phyloP scores from a whole-genome alignment of 2,329 filamentous ascomycete species.

The Bipolaris cookei region DNA sequence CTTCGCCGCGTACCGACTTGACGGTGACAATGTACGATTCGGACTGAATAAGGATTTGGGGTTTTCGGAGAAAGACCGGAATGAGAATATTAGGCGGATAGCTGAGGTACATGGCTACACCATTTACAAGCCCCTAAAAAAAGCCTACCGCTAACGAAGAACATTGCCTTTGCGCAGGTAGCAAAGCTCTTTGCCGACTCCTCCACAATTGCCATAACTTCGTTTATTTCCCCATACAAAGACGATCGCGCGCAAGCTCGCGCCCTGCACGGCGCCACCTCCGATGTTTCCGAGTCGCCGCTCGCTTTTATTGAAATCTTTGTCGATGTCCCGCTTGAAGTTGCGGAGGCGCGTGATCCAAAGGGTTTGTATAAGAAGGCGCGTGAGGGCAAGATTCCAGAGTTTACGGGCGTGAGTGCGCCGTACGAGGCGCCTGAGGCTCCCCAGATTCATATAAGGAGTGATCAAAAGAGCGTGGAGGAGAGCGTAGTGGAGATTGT shows the following conservation, averaged over 20 bases:
- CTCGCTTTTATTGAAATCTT: conserved; percentile 93
- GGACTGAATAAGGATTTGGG: conserved; percentile 97
- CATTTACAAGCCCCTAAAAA: too few species aligned
- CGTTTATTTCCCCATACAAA: conserved; percentile 95
- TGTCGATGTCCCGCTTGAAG: conserved; percentile 88
- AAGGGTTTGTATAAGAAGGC: conserved; percentile 99
- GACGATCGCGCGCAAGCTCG: conserved; percentile 85
- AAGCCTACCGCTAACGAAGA: too few species aligned
- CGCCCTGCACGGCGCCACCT: conserved; percentile 72
- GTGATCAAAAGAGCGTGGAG: conserved; percentile 81
- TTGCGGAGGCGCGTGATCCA: conserved; percentile 92
- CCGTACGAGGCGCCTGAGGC: conserved; percentile 90
- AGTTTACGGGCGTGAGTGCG: conserved; percentile 94
- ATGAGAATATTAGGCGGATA: conserved; percentile 97
- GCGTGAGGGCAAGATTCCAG: conserved; percentile 88
- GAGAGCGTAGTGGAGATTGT: conserved; percentile 88
- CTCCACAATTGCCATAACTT: conserved; percentile 85
- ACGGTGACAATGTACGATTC: conserved; percentile 98
- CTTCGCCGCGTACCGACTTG: conserved; percentile 85
- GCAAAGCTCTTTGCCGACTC: conserved; percentile 96
- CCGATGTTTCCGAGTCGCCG: conserved; percentile 59
- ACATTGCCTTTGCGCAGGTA: too few species aligned
- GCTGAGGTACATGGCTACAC: too few species aligned
- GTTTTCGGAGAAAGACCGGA: conserved; percentile 89
- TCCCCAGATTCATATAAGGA: conserved; percentile 86